These are phyloP conservation scores for Ganoderma lingzhi DNA, from an alignment of 1,284 basidiomycete species.

Conservation along the genomic window DNA sequence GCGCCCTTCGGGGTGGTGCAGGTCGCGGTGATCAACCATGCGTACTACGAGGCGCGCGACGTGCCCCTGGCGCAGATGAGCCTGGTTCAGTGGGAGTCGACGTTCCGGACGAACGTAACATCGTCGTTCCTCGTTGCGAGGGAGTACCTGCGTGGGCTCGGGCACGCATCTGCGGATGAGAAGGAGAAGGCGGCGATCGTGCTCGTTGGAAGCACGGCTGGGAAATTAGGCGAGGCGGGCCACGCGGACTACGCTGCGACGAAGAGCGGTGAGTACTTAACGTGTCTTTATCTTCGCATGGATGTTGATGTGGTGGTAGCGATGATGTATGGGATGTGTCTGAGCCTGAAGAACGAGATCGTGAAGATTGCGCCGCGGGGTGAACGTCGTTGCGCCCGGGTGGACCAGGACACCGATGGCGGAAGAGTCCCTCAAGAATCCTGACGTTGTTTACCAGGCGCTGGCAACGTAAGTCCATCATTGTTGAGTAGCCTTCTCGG, in stretches of 20 bases:
- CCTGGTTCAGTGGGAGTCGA: conserved; percentile 70
- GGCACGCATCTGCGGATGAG: conserved; percentile 46
- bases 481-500: neutral
- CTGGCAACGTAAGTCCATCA: conserved; percentile 64
- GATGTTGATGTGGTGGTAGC: conserved; percentile 46
- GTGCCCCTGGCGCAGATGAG: conserved; percentile 66
- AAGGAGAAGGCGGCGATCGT: conserved; percentile 67
- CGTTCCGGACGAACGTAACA: conserved; percentile 71
- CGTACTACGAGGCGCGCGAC: conserved; percentile 56
- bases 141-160: conserved; percentile 63
- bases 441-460: conserved; percentile 56
- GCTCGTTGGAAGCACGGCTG: conserved; percentile 75
- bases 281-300: neutral
- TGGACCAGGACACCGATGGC: conserved; percentile 76
- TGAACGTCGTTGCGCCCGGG: conserved; percentile 76
- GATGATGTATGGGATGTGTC: conserved; percentile 77
- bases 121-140: conserved; percentile 73
- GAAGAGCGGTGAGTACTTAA: conserved; percentile 40
- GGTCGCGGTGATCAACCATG: conserved; percentile 73
- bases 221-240: conserved; percentile 76
- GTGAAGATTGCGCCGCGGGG: conserved; percentile 77
- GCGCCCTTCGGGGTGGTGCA: conserved; percentile 58
- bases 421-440: conserved; percentile 54
- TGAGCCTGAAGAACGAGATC: conserved; percentile 82
- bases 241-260: conserved; percentile 70